phyloP scores from a whole-genome alignment of 805 yeast genomes.

The Wickerhamomyces strasburgensis region DNA sequence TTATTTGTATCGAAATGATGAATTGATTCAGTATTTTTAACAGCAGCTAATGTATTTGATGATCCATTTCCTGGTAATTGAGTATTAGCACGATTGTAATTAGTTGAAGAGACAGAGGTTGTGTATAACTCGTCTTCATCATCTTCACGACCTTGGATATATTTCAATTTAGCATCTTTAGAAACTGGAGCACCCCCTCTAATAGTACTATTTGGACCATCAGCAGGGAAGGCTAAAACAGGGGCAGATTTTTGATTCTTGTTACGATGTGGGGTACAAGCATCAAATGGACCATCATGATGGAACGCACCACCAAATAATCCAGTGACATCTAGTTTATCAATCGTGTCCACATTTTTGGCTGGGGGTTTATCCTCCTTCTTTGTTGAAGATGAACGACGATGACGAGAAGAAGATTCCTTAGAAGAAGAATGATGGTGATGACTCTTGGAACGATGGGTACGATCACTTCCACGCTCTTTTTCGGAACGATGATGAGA shows the following conservation, averaged over 20 bases:
- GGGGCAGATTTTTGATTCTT: conserved; percentile 76
- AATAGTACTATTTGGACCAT: conserved; percentile 88
- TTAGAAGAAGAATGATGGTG: conserved; percentile 5
- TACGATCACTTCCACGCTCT: background rate
- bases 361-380: conserved; percentile 46
- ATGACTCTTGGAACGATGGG: background rate
- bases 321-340: conserved; percentile 93
- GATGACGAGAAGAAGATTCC: conserved; percentile 16
- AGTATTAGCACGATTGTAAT: conserved; percentile 10
- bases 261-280: conserved; percentile 95
- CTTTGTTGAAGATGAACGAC: conserved; percentile 19
- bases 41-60: conserved; percentile 31
- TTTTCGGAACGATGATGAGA: conserved; percentile 13
- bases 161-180: conserved; percentile 60
- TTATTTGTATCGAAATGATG: conserved; percentile 66
- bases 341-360: conserved; percentile 86
- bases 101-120: conserved; percentile 12
- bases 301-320: conserved; percentile 93
- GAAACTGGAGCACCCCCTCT: conserved; percentile 59
- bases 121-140: conserved; percentile 36
- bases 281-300: conserved; percentile 99
- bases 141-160: conserved; percentile 68
- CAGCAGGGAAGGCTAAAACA: conserved; percentile 90
- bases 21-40: conserved; percentile 46
- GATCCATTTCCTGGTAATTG: conserved; percentile 12